Conservation (phyloP, 2,329 filamentous ascomycete species). For the Nemania diffusa region DNA sequence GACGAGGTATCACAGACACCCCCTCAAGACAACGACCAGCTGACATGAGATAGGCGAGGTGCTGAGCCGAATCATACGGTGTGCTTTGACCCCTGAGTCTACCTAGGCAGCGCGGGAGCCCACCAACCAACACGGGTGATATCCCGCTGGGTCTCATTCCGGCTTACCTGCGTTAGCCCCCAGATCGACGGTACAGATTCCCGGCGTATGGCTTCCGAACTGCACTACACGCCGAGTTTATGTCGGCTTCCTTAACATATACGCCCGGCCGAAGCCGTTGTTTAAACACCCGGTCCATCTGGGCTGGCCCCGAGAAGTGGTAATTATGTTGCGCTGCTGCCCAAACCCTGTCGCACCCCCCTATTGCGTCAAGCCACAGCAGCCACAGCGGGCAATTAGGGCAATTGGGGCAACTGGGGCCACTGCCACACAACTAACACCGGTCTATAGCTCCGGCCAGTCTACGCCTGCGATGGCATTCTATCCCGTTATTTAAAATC, state of each 20-base stretch:
- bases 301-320: background rate
- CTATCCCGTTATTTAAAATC: background rate
- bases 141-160: background rate
- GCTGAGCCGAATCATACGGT: background rate
- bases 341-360: background rate
- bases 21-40: background rate
- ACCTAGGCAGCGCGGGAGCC: background rate
- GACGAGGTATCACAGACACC: background rate
- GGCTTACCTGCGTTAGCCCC: background rate
- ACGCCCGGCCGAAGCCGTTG: background rate
- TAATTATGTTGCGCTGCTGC: background rate
- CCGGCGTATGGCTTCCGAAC: background rate
- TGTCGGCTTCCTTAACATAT: background rate
- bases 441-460: background rate
- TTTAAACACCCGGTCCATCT: background rate
- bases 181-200: background rate
- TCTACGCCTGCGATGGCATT: background rate
- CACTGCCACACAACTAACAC: background rate
- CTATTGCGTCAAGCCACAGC: constrained; percentile 20
- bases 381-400: constrained; percentile 15
- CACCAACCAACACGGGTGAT: background rate
- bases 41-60: background rate
- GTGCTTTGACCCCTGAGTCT: background rate
- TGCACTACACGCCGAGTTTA: constrained; percentile 8
- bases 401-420: background rate